These are phyloP conservation scores for Russula emetica DNA, from an alignment of 768 basidiomycete species.

Conservation along the genomic window DNA sequence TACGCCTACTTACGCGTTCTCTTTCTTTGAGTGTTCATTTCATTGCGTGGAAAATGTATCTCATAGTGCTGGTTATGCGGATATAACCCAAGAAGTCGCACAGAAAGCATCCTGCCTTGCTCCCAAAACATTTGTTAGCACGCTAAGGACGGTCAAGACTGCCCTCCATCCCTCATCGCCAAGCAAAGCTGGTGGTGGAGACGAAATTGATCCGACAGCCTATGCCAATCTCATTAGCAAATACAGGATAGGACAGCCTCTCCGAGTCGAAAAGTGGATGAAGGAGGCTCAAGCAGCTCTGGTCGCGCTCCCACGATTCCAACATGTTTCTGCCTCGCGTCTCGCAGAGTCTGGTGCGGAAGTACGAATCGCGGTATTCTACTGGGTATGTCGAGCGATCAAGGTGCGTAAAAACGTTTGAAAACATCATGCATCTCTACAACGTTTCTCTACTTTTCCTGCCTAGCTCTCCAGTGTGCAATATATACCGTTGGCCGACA, in stretches of 20 bases:
- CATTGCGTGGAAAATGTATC: too few species aligned
- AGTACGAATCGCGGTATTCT: conserved; percentile 19
- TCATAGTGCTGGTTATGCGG: conserved; percentile 33
- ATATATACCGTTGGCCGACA: background rate
- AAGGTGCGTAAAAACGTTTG: conserved; percentile 16
- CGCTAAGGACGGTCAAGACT: conserved; percentile 31
- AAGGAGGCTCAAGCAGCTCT: conserved; percentile 18
- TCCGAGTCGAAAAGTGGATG: conserved; percentile 25
- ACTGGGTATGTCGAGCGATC: conserved; percentile 24
- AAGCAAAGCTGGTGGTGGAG: too few species aligned
- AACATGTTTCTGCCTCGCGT: background rate
- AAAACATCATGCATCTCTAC: background rate
- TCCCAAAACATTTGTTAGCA: conserved; percentile 31
- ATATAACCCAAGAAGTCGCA: conserved; percentile 33
- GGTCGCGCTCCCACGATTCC: conserved; percentile 15
- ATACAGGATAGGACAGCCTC: conserved; percentile 19
- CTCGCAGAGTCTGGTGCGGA: conserved; percentile 8
- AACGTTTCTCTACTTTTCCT: background rate
- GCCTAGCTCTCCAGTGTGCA: background rate
- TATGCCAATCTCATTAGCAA: conserved; percentile 15
- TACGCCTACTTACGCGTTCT: background rate
- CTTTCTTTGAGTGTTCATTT: background rate
- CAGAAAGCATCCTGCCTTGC: conserved; percentile 36
- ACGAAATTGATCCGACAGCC: conserved; percentile 35
- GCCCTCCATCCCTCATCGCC: conserved; percentile 22